Percentiles rank a stretch among this genome's conserved stretches.
These are phyloP conservation scores for Lagenidium sp. DNA, from an alignment of 352 stramenopile species.

Conservation along the genomic window DNA sequence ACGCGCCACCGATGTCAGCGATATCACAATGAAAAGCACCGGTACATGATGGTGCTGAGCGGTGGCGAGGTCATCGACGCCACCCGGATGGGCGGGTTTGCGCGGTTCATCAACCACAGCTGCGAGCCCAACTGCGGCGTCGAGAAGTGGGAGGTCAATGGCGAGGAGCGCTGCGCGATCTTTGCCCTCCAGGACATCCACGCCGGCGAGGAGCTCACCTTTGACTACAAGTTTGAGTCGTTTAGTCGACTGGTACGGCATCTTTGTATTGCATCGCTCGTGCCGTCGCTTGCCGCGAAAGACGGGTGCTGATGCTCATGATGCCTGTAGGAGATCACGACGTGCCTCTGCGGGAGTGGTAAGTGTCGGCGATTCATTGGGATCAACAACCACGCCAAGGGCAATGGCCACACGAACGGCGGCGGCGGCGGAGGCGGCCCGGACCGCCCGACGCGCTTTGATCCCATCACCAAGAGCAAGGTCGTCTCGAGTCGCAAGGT, in stretches of 20 bases:
- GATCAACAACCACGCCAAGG: constrained; percentile 44
- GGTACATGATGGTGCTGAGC: constrained; percentile 82
- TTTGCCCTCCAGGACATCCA: constrained; percentile 88
- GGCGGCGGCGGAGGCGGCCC: too few species aligned
- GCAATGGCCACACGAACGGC: too few species aligned
- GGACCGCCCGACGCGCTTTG: constrained; percentile 9
- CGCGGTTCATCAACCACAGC: constrained; percentile 95
- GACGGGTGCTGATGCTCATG: background rate
- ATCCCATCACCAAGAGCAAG: too few species aligned
- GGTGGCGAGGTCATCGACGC: constrained; percentile 85
- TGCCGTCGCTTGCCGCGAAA: background rate
- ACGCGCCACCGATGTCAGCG: constrained; percentile 16
- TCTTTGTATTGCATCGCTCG: constrained; percentile 16
- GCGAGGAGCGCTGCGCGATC: constrained; percentile 93
- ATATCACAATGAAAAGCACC: constrained; percentile 79
- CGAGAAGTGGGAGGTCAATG: constrained; percentile 91
- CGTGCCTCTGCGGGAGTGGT: constrained; percentile 46
- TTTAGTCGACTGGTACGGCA: constrained; percentile 33
- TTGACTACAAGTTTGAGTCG: constrained; percentile 93
- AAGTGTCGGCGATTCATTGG: constrained; percentile 72
- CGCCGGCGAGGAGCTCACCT: constrained; percentile 89
- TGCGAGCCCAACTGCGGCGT: constrained; percentile 92
- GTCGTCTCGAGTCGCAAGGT: constrained; percentile 13
- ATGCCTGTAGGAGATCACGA: constrained; percentile 47
- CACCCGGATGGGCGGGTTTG: constrained; percentile 85